These are phyloP conservation scores for Apiospora kogelbergensis DNA, from an alignment of 2,329 filamentous ascomycete species.

Conservation along the genomic window DNA sequence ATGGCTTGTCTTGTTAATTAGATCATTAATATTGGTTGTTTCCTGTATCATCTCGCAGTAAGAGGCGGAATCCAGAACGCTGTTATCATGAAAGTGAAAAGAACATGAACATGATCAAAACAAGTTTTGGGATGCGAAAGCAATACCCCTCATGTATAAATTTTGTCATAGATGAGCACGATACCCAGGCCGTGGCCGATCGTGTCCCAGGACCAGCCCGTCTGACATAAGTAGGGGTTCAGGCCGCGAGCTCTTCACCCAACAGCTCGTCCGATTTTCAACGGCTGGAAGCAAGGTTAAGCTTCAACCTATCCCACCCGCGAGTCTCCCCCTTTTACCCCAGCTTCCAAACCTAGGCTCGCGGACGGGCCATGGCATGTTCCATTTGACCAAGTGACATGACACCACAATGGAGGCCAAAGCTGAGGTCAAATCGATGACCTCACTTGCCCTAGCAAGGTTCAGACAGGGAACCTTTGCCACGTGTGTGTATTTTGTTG, in stretches of 20 bases:
- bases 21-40: neutral
- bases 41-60: neutral
- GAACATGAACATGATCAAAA: neutral
- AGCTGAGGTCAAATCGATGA: neutral
- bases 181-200: neutral
- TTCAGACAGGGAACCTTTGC: neutral
- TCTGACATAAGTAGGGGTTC: neutral
- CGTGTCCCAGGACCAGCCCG: neutral
- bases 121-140: neutral
- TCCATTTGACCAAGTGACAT: neutral
- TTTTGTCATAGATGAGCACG: neutral
- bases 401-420: neutral
- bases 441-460: neutral
- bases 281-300: neutral
- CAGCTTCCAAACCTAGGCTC: neutral
- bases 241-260: neutral
- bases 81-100: neutral
- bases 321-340: neutral
- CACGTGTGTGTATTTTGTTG: too few relatives aligned
- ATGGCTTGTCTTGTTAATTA: neutral
- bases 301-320: neutral
- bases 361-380: neutral
- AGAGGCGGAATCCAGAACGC: too few relatives aligned
- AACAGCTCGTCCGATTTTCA: neutral
- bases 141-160: neutral